Evolutionary conservation across 192 early-diverging fungal species (phyloP), one percentile per base, ranked within the genome.

Genomic region (Entomortierella chlamydospora): DNA sequence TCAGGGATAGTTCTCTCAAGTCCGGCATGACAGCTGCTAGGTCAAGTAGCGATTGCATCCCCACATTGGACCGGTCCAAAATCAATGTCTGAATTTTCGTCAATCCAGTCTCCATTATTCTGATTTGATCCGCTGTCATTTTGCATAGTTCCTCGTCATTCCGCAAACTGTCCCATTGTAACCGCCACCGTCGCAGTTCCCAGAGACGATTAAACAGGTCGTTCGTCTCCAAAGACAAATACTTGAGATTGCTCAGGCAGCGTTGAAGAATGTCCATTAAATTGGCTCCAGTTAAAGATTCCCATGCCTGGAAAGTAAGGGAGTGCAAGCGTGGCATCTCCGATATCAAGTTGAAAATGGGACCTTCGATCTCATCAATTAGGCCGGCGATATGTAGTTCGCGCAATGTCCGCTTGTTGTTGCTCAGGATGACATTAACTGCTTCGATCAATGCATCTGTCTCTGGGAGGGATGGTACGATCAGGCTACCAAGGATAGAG

Each of bases 21-120:
- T 66, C 49, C 8, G 71, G 63, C 71, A 73, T 73, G 34, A 64
- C 47, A 5, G 56, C 25, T 22, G 55, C 63, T 13, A 73, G 34
- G 20, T 41, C 30, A 9, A 54, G 33, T 12, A 73, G 37, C 18
- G 61, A 9, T 4, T 37, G 43, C 45, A 59, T 33, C 47, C n/a
- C 37, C 31, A 73, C n/a, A 12, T 49, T 73, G 2, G 71, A 73
- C 25, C 63, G 51, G 58, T 73, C 37, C 50, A 73, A 28, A 5
- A 58, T 25, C 26, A 73, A 29, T 5, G 31, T 52, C 15, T 13
- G 57, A 41, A 73, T 73, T 9, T 45, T 42, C 34, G 39, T 71
- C 39, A 71, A 26, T 2, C 26, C 12, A 22, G 23, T 4, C 4
- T 64, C 6, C 17, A 33, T 30, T 7, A 23, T 17, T 22, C 18